These are phyloP conservation scores for Phytophthora megakarya DNA, from an alignment of 352 stramenopile species.

Conservation along the genomic window DNA sequence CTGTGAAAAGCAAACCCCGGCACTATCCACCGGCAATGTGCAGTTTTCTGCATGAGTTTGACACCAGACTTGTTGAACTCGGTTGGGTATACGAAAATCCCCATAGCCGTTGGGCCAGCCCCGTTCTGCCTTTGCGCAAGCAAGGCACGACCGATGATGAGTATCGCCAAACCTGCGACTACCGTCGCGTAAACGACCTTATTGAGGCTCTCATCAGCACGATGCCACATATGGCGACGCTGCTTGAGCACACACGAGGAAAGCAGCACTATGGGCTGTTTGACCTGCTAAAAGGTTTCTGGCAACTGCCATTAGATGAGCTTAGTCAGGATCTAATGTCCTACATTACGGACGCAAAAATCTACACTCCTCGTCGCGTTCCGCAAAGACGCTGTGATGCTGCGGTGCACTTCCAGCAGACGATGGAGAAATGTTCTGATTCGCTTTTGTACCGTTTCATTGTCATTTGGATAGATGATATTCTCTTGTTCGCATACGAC, in stretches of 20 bases:
- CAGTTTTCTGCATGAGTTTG: not conserved
- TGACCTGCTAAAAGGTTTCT: conserved; percentile 15
- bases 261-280: conserved; percentile 4
- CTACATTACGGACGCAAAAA: not conserved
- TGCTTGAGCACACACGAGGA: not conserved
- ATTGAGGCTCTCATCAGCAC: conserved; percentile 7
- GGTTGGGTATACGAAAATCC: conserved; percentile 1
- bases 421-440: too few relatives aligned
- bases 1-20: not conserved
- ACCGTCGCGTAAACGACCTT: not conserved
- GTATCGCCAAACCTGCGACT: not conserved
- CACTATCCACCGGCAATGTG: conserved; percentile 6
- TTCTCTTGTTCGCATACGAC: too few relatives aligned
- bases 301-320: not conserved
- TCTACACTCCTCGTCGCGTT: not conserved
- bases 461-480: too few relatives aligned
- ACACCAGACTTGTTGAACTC: conserved; percentile 8
- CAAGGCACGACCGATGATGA: not conserved
- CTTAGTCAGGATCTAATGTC: not conserved
- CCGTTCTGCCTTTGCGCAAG: not conserved
- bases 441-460: too few relatives aligned
- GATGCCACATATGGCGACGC: not conserved
- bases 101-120: not conserved
- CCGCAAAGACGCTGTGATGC: too few relatives aligned
- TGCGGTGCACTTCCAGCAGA: too few relatives aligned